phyloP scores from a whole-genome alignment of 2,329 filamentous ascomycete species.

The Phyllosticta ampelicida region DNA sequence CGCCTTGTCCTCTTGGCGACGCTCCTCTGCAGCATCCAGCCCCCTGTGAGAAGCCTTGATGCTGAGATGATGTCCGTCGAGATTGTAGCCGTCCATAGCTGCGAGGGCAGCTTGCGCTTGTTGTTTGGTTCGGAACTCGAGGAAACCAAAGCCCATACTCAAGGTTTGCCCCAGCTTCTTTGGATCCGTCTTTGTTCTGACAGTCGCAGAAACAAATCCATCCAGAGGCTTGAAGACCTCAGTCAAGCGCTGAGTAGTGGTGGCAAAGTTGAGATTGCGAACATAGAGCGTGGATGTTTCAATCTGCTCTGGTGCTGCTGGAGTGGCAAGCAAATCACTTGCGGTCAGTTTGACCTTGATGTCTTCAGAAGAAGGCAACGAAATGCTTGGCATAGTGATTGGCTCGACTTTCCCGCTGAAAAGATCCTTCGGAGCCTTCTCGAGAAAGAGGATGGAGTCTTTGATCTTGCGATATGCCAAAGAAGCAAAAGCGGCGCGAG shows the following conservation, averaged over 20 bases:
- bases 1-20: slow-evolving; percentile 67
- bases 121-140: slow-evolving; percentile 70
- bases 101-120: slow-evolving; percentile 70
- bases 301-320: slow-evolving; percentile 40
- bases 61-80: slow-evolving; percentile 78
- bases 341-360: slow-evolving; percentile 49
- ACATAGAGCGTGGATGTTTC: slow-evolving; percentile 82
- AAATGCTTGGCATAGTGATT: slow-evolving; percentile 16
- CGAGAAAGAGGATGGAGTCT: slow-evolving; percentile 82
- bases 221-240: slow-evolving; percentile 71
- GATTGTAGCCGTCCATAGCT: slow-evolving; percentile 76
- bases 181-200: slow-evolving; percentile 90
- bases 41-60: slow-evolving; percentile 83
- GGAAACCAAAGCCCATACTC: slow-evolving; percentile 96
- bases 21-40: slow-evolving; percentile 76
- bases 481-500: slow-evolving; percentile 70
- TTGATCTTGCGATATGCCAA: slow-evolving; percentile 86
- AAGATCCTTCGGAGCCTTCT: slow-evolving; percentile 80
- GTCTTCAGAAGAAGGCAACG: slow-evolving; percentile 22
- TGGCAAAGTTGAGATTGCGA: slow-evolving; percentile 87
- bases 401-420: slow-evolving; percentile 38
- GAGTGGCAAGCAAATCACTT: slow-evolving; percentile 55
- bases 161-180: slow-evolving; percentile 79
- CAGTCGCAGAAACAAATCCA: slow-evolving; percentile 78
- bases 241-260: slow-evolving; percentile 63